These are phyloP conservation scores for Aspergillus ustus DNA, from an alignment of 2,329 filamentous ascomycete species.

Conservation along the genomic window DNA sequence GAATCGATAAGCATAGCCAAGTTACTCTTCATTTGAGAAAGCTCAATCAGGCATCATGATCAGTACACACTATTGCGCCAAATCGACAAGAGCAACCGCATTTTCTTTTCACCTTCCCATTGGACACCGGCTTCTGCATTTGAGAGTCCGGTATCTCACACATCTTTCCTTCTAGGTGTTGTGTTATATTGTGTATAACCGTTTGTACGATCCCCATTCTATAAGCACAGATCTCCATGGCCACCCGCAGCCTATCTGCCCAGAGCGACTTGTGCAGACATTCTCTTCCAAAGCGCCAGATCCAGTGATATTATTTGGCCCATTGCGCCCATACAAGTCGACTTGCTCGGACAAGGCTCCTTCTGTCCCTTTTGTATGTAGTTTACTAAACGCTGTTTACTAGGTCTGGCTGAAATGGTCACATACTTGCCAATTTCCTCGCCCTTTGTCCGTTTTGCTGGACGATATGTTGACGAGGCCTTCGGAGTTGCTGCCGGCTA, in stretches of 20 bases:
- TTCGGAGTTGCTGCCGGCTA: constrained; percentile 54
- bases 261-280: constrained; percentile 15
- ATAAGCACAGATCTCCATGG: constrained; percentile 11
- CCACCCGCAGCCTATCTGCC: constrained; percentile 15
- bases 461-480: constrained; percentile 54
- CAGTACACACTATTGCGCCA: neutral
- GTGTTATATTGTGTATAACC: constrained; percentile 51
- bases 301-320: neutral
- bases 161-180: constrained; percentile 43
- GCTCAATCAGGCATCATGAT: neutral
- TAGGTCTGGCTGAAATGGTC: constrained; percentile 56
- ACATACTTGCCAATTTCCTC: constrained; percentile 54
- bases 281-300: constrained; percentile 6
- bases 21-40: no score
- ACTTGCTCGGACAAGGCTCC: neutral
- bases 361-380: constrained; percentile 9
- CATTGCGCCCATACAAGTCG: neutral
- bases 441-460: constrained; percentile 52
- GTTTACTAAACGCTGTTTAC: constrained; percentile 28
- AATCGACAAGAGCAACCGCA: neutral
- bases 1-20: neutral
- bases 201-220: constrained; percentile 43
- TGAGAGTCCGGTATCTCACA: constrained; percentile 37
- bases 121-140: neutral
- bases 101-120: neutral